Evolutionary conservation across 2,329 filamentous ascomycete genomes (phyloP), one percentile per base, ranked within the genome.

Genomic region (Claviceps quebecensis): DNA sequence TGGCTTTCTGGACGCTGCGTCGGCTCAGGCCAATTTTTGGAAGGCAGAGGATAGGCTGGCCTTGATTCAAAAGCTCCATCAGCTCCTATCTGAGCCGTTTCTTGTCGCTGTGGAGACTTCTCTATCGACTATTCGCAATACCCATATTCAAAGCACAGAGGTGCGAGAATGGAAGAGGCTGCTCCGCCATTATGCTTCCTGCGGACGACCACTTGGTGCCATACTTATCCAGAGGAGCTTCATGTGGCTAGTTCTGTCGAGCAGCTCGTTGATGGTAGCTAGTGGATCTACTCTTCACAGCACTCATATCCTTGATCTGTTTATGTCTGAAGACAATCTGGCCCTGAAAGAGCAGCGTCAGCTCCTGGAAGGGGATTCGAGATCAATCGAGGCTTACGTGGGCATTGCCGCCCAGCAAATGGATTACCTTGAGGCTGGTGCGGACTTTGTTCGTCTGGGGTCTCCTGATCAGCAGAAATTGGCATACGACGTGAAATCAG

Each of bases 161-260:
- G 72, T 87, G 19, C 85, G 82, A 60, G 86, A 95, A 57, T 98
- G 93, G 93, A 94, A 86, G 68, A 81, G 84, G 56, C 88, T 87
- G 66, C 71, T 87, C 52, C 86, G 84, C 45, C 86, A 90, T 55
- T 98, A 97, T 68, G 81, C 87, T 29, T 78, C 82, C 16, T 76
- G 80, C 53, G 86, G 86, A 9, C 80, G 87, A 19, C 91, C 94
- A 0, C 70, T 98, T 44, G 89, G 93, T 9, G 88, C 90, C 13
- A 93, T 96, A 84, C 76, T 97, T 5, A 69, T 98, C 22, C 89
- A 95, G 64, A 81, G 87, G 61, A 89, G 84, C 56, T 94, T 95
- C 63, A 88, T 94, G 75, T 83, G 81, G 66, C 78, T 97, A 36
- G 74, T 96, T 13, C 83, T 89, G 37, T 81, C 88, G 2, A 84